Evolutionary conservation across 23 red algal genomes (phyloP).

Genomic region (Pyropia haitanensis): DNA sequence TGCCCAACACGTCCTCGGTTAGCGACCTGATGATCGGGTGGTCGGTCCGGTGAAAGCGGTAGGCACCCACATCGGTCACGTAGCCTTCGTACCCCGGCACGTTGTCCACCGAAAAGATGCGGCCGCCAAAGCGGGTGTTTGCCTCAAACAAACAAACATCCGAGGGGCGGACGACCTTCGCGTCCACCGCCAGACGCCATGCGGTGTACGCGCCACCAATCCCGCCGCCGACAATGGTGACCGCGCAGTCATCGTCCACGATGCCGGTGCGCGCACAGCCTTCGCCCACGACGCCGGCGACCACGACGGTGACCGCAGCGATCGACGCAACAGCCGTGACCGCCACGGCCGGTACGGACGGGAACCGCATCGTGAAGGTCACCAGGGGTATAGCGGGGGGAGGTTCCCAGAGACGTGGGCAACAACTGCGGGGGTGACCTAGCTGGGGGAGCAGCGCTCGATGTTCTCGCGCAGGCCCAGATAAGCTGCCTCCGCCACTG

Average conservation of each 20-base stretch:
- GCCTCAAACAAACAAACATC: conserved; percentile 48
- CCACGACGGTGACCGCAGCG: too few species aligned
- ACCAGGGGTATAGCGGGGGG: too few species aligned
- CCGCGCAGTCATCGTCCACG: conserved; percentile 5
- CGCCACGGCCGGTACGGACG: too few species aligned
- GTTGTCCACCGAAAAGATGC: conserved; percentile 22
- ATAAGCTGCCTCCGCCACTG: too few species aligned
- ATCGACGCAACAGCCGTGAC: too few species aligned
- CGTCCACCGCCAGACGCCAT: conserved; percentile 18
- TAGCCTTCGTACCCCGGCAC: conserved; percentile 18
- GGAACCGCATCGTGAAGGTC: too few species aligned
- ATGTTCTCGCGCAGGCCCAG: too few species aligned
- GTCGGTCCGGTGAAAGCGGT: conserved; percentile 10
- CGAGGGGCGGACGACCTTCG: background rate
- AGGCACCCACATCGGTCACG: conserved; percentile 35
- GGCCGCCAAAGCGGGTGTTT: conserved; percentile 29
- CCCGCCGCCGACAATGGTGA: conserved; percentile 30
- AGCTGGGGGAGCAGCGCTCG: too few species aligned
- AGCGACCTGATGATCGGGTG: conserved; percentile 1
- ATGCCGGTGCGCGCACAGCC: conserved; percentile 4
- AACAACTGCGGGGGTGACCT: too few species aligned
- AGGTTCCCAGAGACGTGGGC: too few species aligned
- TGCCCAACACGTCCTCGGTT: conserved; percentile 1
- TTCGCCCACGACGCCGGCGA: background rate
- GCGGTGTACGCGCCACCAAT: conserved; percentile 40